Base-by-base conservation (phyloP, 352 stramenopile species). In the Globisporangium canariense region DNA sequence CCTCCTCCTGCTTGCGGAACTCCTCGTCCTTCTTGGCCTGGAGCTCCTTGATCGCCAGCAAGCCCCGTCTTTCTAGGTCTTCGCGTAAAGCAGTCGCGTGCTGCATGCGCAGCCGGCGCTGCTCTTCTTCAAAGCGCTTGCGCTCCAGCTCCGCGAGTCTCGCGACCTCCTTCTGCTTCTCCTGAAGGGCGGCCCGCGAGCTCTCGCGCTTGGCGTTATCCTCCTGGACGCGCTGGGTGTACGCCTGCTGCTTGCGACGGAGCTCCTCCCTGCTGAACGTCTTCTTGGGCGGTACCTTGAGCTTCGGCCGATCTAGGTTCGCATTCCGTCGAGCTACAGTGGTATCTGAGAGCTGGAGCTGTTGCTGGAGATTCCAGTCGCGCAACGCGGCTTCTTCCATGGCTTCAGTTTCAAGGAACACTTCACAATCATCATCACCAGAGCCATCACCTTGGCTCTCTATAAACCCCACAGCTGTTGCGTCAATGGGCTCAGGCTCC, bases 21-120 rank as follows among this genome's bases (percentile, higher is more conserved):
- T 81, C 76, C 9, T 83, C 68, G 20, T 80, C 69, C 49, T 87
- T 87, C 57, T 82, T 81, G 13, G 61, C 56, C 58, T 86, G 76
- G 2, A 78, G 62, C 28, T 83, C 73, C 18, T 58, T 72, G 53
- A 83, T 80, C 3, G 76, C 77, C 1, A 75, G 41, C 11, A 82
- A 38, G 0, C 73, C 76, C 1, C 76, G 73, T 0, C 76, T 73
- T 14, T 81, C 73, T 14, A 83, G 36, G 43, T 82, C 76, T 10
- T 82, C 74, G 3, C 71, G 69, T 25, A 79, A 58, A 0, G 64
- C 65, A 22, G 71, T 61, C n/a, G 70, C 61, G 18, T 76, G 62
- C 28, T 61, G 56, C 8, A 77, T 50, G 10, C 74, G 71, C 49
- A 72, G 49, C 0, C 50, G 52, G 8, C 74, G 74, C 11, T 71